These are phyloP conservation scores for Beauveria medogensis DNA, from an alignment of 2,329 filamentous ascomycete species.

Conservation along the genomic window DNA sequence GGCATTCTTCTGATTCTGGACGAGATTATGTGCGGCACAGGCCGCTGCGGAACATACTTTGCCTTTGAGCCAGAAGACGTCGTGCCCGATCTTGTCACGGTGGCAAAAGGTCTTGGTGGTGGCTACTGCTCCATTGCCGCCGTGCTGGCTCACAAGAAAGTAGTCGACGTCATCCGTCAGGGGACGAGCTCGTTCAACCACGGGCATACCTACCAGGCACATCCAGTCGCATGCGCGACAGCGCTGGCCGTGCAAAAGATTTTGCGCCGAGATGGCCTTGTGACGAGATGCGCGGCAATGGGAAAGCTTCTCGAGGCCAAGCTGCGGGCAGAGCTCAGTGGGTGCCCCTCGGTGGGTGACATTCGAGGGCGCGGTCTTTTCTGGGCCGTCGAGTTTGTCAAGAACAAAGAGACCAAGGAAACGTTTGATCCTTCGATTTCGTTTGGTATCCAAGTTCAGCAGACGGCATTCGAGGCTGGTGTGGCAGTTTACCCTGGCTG, in stretches of 20 bases:
- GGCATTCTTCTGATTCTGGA: slow-evolving; percentile 49
- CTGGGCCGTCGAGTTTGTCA: slow-evolving; percentile 40
- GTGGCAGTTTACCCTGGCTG: slow-evolving; percentile 54
- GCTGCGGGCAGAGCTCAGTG: slow-evolving; percentile 20
- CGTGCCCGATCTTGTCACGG: slow-evolving; percentile 47
- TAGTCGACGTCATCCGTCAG: slow-evolving; percentile 39
- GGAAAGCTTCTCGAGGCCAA: slow-evolving; percentile 22
- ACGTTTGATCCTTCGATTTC: slow-evolving; percentile 24
- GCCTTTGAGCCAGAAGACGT: slow-evolving; percentile 26
- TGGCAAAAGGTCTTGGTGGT: slow-evolving; percentile 51
- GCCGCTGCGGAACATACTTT: slow-evolving; percentile 46
- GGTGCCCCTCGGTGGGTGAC: slow-evolving; percentile 29
- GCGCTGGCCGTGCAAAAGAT: slow-evolving; percentile 31
- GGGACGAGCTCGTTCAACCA: slow-evolving; percentile 44
- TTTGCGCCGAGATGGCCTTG: slow-evolving; percentile 24
- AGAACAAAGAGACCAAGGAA: slow-evolving; percentile 26
- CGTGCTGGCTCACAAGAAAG: slow-evolving; percentile 40
- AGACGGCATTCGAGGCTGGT: slow-evolving; percentile 21
- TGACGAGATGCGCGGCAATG: slow-evolving; percentile 24
- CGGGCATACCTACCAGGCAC: slow-evolving; percentile 45
- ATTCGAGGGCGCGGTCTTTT: slow-evolving; percentile 36
- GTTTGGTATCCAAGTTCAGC: slow-evolving; percentile 21
- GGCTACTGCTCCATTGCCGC: slow-evolving; percentile 49
- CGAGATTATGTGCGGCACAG: slow-evolving; percentile 63
- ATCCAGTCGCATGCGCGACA: slow-evolving; percentile 29